These are phyloP conservation scores for Leishmania braziliensis DNA, from an alignment of 208 protist species.

Conservation along the genomic window DNA sequence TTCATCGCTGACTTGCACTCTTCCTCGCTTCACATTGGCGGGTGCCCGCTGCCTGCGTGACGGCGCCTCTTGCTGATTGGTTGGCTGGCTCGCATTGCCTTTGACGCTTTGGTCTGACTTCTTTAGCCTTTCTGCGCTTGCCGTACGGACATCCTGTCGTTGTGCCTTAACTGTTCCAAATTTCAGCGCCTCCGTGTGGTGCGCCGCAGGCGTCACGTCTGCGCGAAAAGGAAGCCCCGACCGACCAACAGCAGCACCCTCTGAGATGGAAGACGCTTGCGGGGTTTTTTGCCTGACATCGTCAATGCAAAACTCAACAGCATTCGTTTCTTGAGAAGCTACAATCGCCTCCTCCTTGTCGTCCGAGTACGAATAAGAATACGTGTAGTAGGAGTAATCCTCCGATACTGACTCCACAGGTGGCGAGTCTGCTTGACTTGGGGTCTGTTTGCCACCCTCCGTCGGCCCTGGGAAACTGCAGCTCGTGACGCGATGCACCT, in stretches of 20 bases:
- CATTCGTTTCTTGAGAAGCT: not conserved
- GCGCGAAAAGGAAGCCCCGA: not conserved
- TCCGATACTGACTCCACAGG: not conserved
- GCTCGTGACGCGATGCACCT: not conserved
- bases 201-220: not conserved
- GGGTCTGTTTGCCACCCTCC: not conserved
- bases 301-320: not conserved
- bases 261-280: not conserved
- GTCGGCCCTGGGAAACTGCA: not conserved
- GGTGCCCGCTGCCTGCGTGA: not conserved
- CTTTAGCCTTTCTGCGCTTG: not conserved
- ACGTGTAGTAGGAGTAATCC: slow-evolving; percentile 30
- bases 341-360: not conserved
- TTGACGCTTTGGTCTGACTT: not conserved
- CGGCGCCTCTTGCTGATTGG: not conserved
- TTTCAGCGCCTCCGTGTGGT: not conserved
- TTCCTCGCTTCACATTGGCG: too few species aligned
- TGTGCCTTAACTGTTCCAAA: too few species aligned
- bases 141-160: too few species aligned
- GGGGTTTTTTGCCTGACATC: not conserved
- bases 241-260: not conserved
- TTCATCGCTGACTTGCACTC: not conserved
- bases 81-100: not conserved
- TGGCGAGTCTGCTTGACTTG: not conserved
- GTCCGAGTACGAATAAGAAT: slow-evolving; percentile 22